Conservation (phyloP, 2,329 filamentous ascomycete species). For the Fusarium albosuccineum region DNA sequence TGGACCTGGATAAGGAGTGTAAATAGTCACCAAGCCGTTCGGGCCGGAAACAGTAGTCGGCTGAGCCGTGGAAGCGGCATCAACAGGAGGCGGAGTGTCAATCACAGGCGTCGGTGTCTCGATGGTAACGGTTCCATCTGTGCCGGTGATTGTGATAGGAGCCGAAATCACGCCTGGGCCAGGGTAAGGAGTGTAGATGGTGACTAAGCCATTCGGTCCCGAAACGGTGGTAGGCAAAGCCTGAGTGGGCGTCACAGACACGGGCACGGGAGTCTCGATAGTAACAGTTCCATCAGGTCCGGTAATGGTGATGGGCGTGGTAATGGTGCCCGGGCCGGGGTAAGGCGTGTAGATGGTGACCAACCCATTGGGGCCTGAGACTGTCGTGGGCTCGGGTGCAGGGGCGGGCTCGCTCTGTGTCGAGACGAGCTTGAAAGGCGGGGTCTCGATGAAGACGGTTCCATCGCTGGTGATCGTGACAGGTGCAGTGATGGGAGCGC, state of each 20-base stretch:
- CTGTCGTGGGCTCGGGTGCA: no score
- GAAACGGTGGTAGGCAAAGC: conserved; percentile 7
- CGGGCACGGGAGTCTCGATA: conserved; percentile 25
- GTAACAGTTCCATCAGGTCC: conserved; percentile 16
- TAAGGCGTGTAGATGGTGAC: no score
- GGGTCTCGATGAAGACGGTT: conserved; percentile 16
- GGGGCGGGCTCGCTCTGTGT: no score
- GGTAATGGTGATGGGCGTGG: no score
- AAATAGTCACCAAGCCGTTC: no score
- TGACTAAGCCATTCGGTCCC: conserved; percentile 12
- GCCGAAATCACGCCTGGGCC: conserved; percentile 26
- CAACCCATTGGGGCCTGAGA: no score
- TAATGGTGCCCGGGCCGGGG: no score
- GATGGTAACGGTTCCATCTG: conserved; percentile 27
- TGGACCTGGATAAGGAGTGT: no score
- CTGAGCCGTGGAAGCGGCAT: no score
- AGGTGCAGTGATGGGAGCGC: conserved; percentile 21
- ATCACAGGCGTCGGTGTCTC: conserved; percentile 17
- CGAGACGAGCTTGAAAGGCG: background rate
- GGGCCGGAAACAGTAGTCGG: no score
- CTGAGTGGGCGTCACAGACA: no score
- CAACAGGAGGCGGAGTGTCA: no score
- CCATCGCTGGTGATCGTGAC: conserved; percentile 15
- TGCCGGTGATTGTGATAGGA: conserved; percentile 23
- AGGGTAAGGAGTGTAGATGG: conserved; percentile 15